Evolutionary conservation across 805 yeast genomes (phyloP).

Genomic region (Ogataea haglerorum): DNA sequence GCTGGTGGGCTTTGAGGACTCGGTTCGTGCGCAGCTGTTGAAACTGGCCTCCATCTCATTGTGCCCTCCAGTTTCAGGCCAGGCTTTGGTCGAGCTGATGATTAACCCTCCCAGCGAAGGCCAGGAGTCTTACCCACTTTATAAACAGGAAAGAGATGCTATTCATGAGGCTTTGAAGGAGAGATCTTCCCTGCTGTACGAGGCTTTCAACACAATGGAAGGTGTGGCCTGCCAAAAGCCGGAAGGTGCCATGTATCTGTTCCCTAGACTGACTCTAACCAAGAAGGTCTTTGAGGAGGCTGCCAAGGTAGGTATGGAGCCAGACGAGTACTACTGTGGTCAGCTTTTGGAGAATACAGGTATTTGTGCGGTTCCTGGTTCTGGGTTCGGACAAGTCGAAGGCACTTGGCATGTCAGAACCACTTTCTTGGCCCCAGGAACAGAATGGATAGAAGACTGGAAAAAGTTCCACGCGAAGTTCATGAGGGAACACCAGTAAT

Average conservation of each 20-base stretch:
- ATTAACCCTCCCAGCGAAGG: slow-evolving; percentile 83
- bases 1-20: slow-evolving; percentile 71
- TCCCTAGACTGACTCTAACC: slow-evolving; percentile 73
- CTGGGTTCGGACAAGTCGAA: slow-evolving; percentile 91
- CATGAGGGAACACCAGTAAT: slow-evolving; percentile 49
- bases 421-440: slow-evolving; percentile 94
- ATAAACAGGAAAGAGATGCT: slow-evolving; percentile 54
- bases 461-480: slow-evolving; percentile 73
- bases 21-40: slow-evolving; percentile 65
- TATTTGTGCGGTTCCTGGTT: slow-evolving; percentile 95
- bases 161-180: slow-evolving; percentile 60
- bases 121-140: slow-evolving; percentile 68
- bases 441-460: slow-evolving; percentile 82
- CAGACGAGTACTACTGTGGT: slow-evolving; percentile 89
- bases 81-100: slow-evolving; percentile 90
- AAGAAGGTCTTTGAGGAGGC: slow-evolving; percentile 64
- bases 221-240: slow-evolving; percentile 87
- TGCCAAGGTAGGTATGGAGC: slow-evolving; percentile 47
- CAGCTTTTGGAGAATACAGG: slow-evolving; percentile 84
- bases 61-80: slow-evolving; percentile 95
- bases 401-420: slow-evolving; percentile 94
- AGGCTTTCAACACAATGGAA: slow-evolving; percentile 72
- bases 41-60: slow-evolving; percentile 88
- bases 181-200: slow-evolving; percentile 63
- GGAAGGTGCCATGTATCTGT: slow-evolving; percentile 96